Evolutionary conservation across 257 asterid genomes (phyloP).

Genomic region (Capsicum rhomboideum): DNA sequence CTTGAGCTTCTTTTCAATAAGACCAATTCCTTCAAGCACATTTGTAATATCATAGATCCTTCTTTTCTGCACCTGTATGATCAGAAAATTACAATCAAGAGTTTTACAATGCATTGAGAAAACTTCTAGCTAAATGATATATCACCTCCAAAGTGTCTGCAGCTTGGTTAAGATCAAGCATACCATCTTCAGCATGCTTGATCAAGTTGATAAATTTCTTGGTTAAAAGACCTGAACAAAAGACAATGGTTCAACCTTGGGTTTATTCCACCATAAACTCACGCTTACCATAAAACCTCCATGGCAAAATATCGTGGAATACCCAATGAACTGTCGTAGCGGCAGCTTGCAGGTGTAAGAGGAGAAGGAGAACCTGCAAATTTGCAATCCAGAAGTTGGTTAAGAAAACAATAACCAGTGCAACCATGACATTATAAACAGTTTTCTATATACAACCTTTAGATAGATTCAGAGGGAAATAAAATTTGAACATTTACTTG

Average conservation of each 20-base stretch:
- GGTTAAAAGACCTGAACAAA: constrained; percentile 35
- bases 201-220: constrained; percentile 40
- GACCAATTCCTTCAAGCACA: constrained; percentile 97
- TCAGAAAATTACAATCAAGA: constrained; percentile 1
- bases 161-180: constrained; percentile 85
- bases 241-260: not conserved
- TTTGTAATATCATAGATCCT: constrained; percentile 91
- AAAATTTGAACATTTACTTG: not conserved
- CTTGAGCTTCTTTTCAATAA: constrained; percentile 88
- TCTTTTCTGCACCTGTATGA: constrained; percentile 49
- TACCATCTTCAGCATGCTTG: constrained; percentile 68
- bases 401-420: not conserved
- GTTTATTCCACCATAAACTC: not conserved
- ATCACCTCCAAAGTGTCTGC: constrained; percentile 63
- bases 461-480: not conserved
- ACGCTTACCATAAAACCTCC: not conserved
- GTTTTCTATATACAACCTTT: not conserved
- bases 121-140: not conserved
- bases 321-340: constrained; percentile 90
- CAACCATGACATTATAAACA: not conserved
- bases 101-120: not conserved
- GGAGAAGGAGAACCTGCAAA: constrained; percentile 80
- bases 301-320: not conserved
- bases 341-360: constrained; percentile 92
- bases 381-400: not conserved